phyloP scores from a whole-genome alignment of 2,329 filamentous ascomycete species.

The Aspergillus sp. region DNA sequence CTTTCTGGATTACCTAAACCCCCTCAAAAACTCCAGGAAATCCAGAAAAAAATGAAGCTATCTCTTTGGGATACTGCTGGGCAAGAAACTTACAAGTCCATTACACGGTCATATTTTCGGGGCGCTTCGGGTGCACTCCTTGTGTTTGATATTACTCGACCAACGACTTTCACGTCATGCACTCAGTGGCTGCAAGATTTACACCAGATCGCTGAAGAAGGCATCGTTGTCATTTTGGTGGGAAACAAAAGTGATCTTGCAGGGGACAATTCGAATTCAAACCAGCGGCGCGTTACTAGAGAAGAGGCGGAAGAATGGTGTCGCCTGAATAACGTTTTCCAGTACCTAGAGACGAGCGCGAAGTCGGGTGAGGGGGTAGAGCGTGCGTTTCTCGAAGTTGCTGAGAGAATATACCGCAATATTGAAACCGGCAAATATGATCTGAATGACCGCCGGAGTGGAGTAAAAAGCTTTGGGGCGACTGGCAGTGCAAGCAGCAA shows the following conservation, averaged over 20 bases:
- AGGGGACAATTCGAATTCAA: slow-evolving; percentile 40
- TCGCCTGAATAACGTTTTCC: slow-evolving; percentile 75
- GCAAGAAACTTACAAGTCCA: slow-evolving; percentile 96
- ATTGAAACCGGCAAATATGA: slow-evolving; percentile 95
- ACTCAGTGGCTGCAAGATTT: slow-evolving; percentile 94
- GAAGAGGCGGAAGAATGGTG: slow-evolving; percentile 92
- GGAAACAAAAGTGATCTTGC: slow-evolving; percentile 93
- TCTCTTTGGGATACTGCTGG: slow-evolving; percentile 95
- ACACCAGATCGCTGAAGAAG: slow-evolving; percentile 89
- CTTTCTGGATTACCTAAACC: slow-evolving; percentile 35
- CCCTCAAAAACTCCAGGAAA: slow-evolving; percentile 35
- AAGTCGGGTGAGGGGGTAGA: slow-evolving; percentile 96
- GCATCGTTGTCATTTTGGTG: slow-evolving; percentile 91
- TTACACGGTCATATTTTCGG: slow-evolving; percentile 90
- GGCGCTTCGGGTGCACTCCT: slow-evolving; percentile 76
- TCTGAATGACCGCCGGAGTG: slow-evolving; percentile 85
- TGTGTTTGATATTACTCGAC: slow-evolving; percentile 90
- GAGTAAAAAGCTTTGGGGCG: slow-evolving; percentile 69
- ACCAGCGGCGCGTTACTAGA: slow-evolving; percentile 72
- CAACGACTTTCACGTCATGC: slow-evolving; percentile 80
- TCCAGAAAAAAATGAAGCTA: slow-evolving; percentile 83
- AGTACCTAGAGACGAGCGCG: slow-evolving; percentile 94
- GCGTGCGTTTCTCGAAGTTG: slow-evolving; percentile 86
- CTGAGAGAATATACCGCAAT: slow-evolving; percentile 93
- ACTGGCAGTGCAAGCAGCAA: slow-evolving; percentile 37